These are phyloP conservation scores for Eremothecium coryli DNA, from an alignment of 1,139 yeast species.

Conservation along the genomic window DNA sequence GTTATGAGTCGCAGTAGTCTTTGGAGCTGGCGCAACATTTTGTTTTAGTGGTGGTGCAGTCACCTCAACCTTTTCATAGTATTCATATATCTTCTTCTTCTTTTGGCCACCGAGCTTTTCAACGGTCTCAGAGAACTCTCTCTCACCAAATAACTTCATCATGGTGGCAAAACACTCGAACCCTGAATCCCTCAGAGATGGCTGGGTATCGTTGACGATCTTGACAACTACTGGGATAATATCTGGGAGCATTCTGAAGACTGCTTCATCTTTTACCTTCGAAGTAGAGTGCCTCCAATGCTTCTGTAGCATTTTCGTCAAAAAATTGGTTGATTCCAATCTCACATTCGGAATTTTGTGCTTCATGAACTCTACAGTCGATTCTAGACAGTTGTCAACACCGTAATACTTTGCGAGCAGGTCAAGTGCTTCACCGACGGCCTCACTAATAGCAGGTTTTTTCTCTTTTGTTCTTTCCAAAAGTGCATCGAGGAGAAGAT, in stretches of 20 bases:
- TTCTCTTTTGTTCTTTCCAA: conserved; percentile 84
- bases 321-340: conserved; percentile 55
- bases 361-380: conserved; percentile 48
- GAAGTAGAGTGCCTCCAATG: conserved; percentile 38
- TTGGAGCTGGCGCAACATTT: conserved; percentile 6
- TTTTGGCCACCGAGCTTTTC: conserved; percentile 70
- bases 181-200: conserved; percentile 72
- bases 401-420: conserved; percentile 34
- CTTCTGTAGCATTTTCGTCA: conserved; percentile 51
- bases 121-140: conserved; percentile 50
- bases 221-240: conserved; percentile 34
- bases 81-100: conserved; percentile 56
- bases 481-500: conserved; percentile 49
- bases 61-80: conserved; percentile 49
- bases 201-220: conserved; percentile 71
- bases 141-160: conserved; percentile 67
- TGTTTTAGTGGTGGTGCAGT: conserved; percentile 3
- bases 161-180: conserved; percentile 74
- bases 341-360: conserved; percentile 83
- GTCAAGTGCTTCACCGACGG: conserved; percentile 49
- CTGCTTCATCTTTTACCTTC: conserved; percentile 44
- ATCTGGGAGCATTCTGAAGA: conserved; percentile 24
- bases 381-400: conserved; percentile 52
- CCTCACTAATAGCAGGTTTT: conserved; percentile 67
- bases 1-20: conserved; percentile 2